These are phyloP conservation scores for Phoma sp. DNA, from an alignment of 2,329 filamentous ascomycete genomes.

Conservation along the genomic window DNA sequence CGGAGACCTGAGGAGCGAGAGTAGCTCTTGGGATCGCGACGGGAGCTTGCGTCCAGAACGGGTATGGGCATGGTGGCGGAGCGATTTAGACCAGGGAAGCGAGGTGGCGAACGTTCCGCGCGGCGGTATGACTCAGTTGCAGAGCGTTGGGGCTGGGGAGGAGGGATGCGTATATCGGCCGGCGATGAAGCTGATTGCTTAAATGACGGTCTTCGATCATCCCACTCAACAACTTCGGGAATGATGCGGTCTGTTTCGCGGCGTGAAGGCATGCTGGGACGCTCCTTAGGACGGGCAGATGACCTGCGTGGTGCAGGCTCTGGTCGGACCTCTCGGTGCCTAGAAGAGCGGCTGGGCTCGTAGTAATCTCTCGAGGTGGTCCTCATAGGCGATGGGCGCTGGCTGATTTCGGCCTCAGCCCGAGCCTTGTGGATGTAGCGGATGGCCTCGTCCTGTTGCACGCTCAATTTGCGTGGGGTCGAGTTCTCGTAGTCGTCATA, in stretches of 20 bases:
- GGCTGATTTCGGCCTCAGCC: slow-evolving; percentile 31
- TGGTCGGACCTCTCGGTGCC: slow-evolving; percentile 34
- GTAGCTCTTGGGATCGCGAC: slow-evolving; percentile 32
- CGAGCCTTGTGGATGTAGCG: slow-evolving; percentile 40
- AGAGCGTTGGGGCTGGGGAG: slow-evolving; percentile 40
- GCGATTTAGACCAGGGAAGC: slow-evolving; percentile 44
- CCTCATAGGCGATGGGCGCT: slow-evolving; percentile 35
- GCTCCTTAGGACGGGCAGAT: slow-evolving; percentile 44
- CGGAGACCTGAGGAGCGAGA: slow-evolving; percentile 40
- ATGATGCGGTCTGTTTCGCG: slow-evolving; percentile 36
- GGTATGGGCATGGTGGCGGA: slow-evolving; percentile 52
- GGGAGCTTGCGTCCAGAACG: slow-evolving; percentile 28
- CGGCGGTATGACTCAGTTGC: slow-evolving; percentile 37
- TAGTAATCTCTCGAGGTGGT: slow-evolving; percentile 42
- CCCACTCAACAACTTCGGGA: slow-evolving; percentile 44
- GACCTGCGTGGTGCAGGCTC: slow-evolving; percentile 40
- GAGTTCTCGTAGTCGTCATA: slow-evolving; percentile 24
- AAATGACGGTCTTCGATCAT: slow-evolving; percentile 42
- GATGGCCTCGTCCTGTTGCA: slow-evolving; percentile 33
- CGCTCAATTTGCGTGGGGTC: slow-evolving; percentile 35
- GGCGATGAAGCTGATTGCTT: slow-evolving; percentile 48
- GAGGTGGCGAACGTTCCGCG: slow-evolving; percentile 39
- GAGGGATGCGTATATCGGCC: slow-evolving; percentile 37
- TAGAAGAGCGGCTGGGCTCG: slow-evolving; percentile 32
- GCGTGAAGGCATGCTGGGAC: slow-evolving; percentile 26